Evolutionary conservation across 1,284 basidiomycete species (phyloP).

Genomic region (Neonothopanus nambi): DNA sequence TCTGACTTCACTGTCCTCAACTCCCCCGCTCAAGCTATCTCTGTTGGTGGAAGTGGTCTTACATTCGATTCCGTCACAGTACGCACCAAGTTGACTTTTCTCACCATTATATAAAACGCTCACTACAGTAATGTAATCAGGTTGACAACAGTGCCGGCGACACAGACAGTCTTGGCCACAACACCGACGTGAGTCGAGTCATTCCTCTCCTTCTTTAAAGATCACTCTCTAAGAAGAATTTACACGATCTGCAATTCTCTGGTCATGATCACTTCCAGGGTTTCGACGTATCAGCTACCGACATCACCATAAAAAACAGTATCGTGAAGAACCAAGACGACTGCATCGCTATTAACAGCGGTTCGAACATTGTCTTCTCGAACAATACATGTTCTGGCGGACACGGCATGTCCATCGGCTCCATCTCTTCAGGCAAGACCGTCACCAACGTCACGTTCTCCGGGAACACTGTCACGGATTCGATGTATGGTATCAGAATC

Average conservation of each 20-base stretch:
- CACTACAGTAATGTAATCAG: background rate
- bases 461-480: constrained; percentile 41
- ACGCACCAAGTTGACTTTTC: constrained; percentile 37
- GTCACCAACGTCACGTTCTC: constrained; percentile 48
- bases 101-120: background rate
- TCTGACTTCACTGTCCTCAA: constrained; percentile 28
- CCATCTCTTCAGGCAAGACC: constrained; percentile 28
- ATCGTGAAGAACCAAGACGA: constrained; percentile 38
- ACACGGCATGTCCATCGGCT: constrained; percentile 37
- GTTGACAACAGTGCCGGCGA: background rate
- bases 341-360: constrained; percentile 53
- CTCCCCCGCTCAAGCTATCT: constrained; percentile 32
- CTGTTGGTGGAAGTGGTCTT: constrained; percentile 18
- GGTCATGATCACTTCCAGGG: too few relatives aligned
- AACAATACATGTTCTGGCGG: constrained; percentile 48
- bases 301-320: constrained; percentile 16
- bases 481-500: constrained; percentile 39
- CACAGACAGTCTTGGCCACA: background rate
- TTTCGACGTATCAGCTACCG: constrained; percentile 6
- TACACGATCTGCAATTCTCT: too few relatives aligned
- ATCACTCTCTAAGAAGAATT: too few relatives aligned
- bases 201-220: too few relatives aligned
- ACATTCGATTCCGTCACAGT: constrained; percentile 38
- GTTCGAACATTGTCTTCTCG: constrained; percentile 46
- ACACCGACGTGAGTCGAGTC: constrained; percentile 1